Base-by-base conservation (phyloP, 345 rosid genomes). In the Melastoma malabathricum region DNA sequence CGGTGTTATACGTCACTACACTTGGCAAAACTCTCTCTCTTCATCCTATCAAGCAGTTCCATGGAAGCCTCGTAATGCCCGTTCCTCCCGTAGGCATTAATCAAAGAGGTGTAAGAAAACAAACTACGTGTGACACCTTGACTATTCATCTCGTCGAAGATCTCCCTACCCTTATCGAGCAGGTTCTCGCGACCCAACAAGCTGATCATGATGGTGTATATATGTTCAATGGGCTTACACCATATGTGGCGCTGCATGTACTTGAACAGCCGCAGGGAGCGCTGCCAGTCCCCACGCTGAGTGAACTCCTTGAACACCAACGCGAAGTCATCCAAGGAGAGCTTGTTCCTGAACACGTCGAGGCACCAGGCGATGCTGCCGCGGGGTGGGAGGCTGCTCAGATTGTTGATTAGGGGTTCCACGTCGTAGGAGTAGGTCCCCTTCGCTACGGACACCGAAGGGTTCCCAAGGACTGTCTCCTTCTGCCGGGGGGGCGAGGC, bases 201-300 rank as follows among this genome's bases (percentile, higher is more conserved):
- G 5, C 87, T 86, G 59, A 92, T 84, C 77, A 86, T 82, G 47
- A 92, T 84, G 10, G 98, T 86, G 69, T 84, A 84, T 45, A 92
- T 82, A n/a, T 92, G 96, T 58, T 86, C 98, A 61, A 77, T 84
- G 0, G 98, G 98, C 66, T 92, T 86, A 59, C 98, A 92, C 96
- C 96, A 92, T 19, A 86, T 82, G 72, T 86, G 96, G 12, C 98
- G 78, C 68, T 92, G 96, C 93, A 82, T 92, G 53, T 92, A 84
- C 68, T 92, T 92, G 78, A 92, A 92, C 22, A 92, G 78, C 12
- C 93, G 77, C 39, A 92, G 89, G 6, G 95, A 84, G 15, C 95
- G 75, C 68, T 92, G 95, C 98, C 96, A 92, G 60, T 92, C 98
- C 3, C 89, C 89, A 10, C 98, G 89, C 29, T 66, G 83, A 0